These are phyloP conservation scores for Stipa capillata DNA, from an alignment of 176 grass and related monocot species.

Conservation along the genomic window DNA sequence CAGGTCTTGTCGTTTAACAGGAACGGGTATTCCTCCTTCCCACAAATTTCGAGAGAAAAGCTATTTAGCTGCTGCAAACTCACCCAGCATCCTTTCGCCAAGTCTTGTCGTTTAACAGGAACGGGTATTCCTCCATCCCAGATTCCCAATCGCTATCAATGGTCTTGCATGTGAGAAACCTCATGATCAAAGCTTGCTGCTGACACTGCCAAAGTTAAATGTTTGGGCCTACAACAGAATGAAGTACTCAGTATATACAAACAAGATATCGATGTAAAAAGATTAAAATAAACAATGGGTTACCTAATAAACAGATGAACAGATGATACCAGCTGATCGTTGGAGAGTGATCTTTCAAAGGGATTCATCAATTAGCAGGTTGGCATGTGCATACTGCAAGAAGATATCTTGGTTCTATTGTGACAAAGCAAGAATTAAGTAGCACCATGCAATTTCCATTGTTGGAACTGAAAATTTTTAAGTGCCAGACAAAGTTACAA, in stretches of 20 bases:
- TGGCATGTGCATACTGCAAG: not conserved
- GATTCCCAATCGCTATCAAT: not conserved
- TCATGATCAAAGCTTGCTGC: not conserved
- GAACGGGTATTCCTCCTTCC: not conserved
- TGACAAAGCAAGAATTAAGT: not conserved
- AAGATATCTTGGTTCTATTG: not conserved
- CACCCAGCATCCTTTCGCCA: not conserved
- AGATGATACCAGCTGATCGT: not conserved
- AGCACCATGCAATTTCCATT: not conserved
- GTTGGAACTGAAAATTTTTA: not conserved
- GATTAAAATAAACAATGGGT: not conserved
- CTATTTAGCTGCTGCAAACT: not conserved
- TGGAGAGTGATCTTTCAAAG: not conserved
- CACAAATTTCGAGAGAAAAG: not conserved
- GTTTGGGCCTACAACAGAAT: not conserved
- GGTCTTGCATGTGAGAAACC: not conserved
- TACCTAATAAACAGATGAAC: not conserved
- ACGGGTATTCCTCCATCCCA: not conserved
- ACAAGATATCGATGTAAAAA: not conserved
- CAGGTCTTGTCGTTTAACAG: not conserved
- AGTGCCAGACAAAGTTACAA: conserved; percentile 9
- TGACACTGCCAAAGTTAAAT: not conserved
- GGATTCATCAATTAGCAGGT: not conserved
- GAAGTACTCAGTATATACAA: not conserved
- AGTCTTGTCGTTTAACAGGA: not conserved